A percentile compares a stretch with the other conserved stretches of the same genome.
These are phyloP conservation scores for Limnomonas spitsbergensis DNA, from an alignment of 139 green algal species.

Conservation along the genomic window DNA sequence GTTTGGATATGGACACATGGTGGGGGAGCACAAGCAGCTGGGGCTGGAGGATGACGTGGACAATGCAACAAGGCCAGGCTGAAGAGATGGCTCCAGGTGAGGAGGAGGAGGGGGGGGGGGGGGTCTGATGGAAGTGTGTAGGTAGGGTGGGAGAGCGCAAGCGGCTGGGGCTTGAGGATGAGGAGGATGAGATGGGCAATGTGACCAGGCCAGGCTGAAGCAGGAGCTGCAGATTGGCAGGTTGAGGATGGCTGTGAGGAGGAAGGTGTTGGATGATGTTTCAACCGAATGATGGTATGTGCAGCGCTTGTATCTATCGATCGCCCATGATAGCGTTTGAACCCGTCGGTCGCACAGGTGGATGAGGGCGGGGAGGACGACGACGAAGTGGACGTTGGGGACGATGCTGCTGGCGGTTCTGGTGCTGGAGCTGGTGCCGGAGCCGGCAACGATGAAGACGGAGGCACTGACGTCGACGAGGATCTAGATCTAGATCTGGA, in stretches of 20 bases:
- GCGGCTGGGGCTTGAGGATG: not conserved
- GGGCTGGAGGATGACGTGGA: not conserved
- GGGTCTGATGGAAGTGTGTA: not conserved
- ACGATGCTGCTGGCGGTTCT: not conserved
- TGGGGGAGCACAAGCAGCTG: not conserved
- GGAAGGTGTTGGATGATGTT: no score
- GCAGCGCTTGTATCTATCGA: no score
- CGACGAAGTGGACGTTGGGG: not conserved
- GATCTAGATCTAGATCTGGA: slow-evolving; percentile 9
- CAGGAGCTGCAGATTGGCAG: not conserved
- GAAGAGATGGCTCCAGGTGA: not conserved
- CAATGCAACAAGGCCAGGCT: not conserved
- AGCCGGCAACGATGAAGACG: not conserved
- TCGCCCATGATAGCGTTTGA: no score
- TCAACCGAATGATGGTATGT: no score
- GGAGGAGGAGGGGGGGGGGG: no score
- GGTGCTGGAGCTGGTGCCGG: not conserved
- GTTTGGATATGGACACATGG: no score
- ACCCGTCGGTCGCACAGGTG: no score
- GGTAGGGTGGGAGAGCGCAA: not conserved
- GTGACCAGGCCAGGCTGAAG: not conserved
- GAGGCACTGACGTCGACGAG: not conserved
- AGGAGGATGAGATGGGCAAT: not conserved
- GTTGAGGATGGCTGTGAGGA: no score
- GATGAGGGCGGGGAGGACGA: not conserved